These are phyloP conservation scores for Picea abies DNA, from an alignment of 83 land plant genomes.

Conservation along the genomic window DNA sequence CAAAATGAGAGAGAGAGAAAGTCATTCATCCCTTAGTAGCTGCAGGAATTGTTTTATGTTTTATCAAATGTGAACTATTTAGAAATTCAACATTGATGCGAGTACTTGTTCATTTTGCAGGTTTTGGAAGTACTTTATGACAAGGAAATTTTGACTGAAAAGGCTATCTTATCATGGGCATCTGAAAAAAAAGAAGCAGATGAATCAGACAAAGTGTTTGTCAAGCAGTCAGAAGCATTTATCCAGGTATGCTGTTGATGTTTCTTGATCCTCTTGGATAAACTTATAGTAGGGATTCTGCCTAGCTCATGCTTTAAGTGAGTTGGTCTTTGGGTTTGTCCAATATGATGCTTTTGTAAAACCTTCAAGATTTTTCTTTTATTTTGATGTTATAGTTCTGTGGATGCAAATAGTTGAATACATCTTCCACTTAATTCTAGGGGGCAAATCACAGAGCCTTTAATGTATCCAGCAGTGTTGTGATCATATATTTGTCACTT, in stretches of 20 bases:
- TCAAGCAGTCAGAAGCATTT: slow-evolving; percentile 56
- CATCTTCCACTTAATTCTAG: not conserved
- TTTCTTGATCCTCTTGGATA: not conserved
- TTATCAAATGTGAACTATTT: too few relatives aligned
- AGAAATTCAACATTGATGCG: not conserved
- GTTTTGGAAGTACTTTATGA: slow-evolving; percentile 52
- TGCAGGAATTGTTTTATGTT: too few relatives aligned
- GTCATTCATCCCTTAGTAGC: too few relatives aligned
- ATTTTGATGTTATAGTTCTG: not conserved
- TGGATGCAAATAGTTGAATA: not conserved
- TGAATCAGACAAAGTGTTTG: slow-evolving; percentile 65
- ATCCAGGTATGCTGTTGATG: slow-evolving; percentile 40
- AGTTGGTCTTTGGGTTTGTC: not conserved
- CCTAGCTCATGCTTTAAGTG: not conserved
- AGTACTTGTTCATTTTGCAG: slow-evolving; percentile 25
- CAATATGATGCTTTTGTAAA: not conserved
- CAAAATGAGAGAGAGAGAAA: too few relatives aligned
- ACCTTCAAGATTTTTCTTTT: not conserved
- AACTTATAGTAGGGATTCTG: not conserved
- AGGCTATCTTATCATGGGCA: slow-evolving; percentile 69
- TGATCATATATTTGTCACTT: not conserved
- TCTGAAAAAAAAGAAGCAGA: slow-evolving; percentile 74
- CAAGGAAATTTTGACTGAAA: slow-evolving; percentile 53
- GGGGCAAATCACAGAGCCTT: not conserved
- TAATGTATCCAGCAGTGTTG: not conserved